phyloP scores from a whole-genome alignment of 768 basidiomycete species.

The Boletus rubroflammeus region DNA sequence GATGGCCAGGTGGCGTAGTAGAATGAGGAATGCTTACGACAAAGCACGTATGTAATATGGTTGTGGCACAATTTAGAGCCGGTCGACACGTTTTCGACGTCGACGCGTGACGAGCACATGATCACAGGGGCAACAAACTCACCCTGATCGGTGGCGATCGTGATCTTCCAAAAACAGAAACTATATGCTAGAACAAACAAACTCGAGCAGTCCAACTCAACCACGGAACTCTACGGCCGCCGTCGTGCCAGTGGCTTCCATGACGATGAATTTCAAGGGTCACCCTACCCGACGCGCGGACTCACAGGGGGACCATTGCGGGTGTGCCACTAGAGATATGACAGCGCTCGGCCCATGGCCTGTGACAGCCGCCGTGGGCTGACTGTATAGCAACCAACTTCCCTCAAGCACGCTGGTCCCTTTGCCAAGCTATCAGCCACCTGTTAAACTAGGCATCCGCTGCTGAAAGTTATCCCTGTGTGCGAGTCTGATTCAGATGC shows the following conservation, averaged over 20 bases:
- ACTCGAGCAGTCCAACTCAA: neutral
- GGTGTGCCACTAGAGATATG: conserved; percentile 3
- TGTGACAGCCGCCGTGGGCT: conserved; percentile 8
- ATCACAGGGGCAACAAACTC: neutral
- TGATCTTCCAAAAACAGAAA: conserved; percentile 5
- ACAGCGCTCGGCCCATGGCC: conserved; percentile 3
- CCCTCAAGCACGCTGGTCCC: neutral
- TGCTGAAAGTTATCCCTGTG: neutral
- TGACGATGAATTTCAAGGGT: conserved; percentile 23
- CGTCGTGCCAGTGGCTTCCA: conserved; percentile 21
- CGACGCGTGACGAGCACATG: conserved; percentile 9
- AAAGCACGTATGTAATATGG: conserved; percentile 7
- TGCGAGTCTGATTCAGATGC: neutral
- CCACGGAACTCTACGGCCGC: conserved; percentile 19
- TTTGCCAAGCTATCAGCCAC: neutral
- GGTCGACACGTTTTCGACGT: conserved; percentile 29
- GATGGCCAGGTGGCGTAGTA: conserved; percentile 49
- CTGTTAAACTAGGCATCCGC: neutral
- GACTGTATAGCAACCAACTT: conserved; percentile 4
- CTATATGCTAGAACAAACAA: neutral
- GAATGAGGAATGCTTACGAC: conserved; percentile 2
- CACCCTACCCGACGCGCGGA: conserved; percentile 6
- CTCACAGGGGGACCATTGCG: neutral
- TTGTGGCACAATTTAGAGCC: neutral
- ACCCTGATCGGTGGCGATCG: conserved; percentile 26